Percentiles rank a stretch among this genome's conserved stretches.
Evolutionary conservation across 805 yeast species (phyloP).

Genomic region (Yamadazyma kitorensis): DNA sequence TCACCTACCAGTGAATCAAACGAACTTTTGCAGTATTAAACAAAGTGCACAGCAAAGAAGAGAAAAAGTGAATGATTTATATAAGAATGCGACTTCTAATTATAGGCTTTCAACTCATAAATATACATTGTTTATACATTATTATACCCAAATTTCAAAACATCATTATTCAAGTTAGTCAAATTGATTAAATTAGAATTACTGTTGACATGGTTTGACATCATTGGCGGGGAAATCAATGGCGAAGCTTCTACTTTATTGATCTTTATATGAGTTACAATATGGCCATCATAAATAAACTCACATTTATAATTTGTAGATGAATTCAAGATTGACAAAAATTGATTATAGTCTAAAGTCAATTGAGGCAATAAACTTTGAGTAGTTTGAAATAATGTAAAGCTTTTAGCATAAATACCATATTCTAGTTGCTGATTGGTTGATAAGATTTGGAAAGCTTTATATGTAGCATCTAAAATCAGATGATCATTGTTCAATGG

Average conservation of each 20-base stretch:
- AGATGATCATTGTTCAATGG: too few species aligned
- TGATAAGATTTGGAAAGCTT: constrained; percentile 37
- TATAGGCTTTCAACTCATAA: too few species aligned
- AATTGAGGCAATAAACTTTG: constrained; percentile 25
- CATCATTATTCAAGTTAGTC: background rate
- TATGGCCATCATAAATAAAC: constrained; percentile 42
- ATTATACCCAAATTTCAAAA: constrained; percentile 1
- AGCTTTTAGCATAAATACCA: constrained; percentile 35
- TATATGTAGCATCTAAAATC: constrained; percentile 42
- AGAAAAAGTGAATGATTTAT: too few species aligned
- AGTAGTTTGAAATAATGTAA: constrained; percentile 31
- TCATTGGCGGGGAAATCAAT: too few species aligned
- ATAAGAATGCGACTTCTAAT: too few species aligned
- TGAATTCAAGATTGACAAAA: constrained; percentile 25
- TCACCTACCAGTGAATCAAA: too few species aligned
- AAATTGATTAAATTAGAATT: background rate
- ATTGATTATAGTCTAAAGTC: constrained; percentile 29
- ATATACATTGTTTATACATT: too few species aligned
- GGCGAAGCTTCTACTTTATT: background rate
- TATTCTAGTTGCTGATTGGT: constrained; percentile 33
- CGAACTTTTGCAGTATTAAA: too few species aligned
- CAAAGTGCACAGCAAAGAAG: too few species aligned
- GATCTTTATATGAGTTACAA: constrained; percentile 39
- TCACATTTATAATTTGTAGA: constrained; percentile 39
- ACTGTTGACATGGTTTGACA: too few species aligned